phyloP scores from a whole-genome alignment of 331 rosid genomes.

The Rhamnella rubrinervis region DNA sequence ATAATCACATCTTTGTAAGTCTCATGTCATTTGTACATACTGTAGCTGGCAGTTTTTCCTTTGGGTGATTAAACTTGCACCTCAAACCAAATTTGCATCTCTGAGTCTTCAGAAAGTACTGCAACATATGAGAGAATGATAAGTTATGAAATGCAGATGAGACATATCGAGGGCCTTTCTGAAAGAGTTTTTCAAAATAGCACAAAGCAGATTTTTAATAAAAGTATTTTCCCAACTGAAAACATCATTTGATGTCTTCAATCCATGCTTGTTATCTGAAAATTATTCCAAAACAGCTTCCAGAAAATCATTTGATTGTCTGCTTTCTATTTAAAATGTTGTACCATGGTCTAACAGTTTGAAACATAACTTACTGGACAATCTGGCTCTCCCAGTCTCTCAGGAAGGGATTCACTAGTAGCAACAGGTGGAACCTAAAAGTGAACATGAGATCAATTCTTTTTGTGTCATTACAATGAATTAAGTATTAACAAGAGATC shows the following conservation, averaged over 20 bases:
- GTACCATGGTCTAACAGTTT: not conserved
- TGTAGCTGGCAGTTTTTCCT: slow-evolving; percentile 31
- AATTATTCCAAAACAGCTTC: no score
- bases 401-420: slow-evolving; percentile 70
- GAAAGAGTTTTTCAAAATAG: no score
- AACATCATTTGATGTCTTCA: no score
- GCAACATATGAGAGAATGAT: slow-evolving; percentile 33
- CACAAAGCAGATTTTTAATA: no score
- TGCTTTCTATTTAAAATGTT: no score
- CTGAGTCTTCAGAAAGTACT: slow-evolving; percentile 89
- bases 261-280: no score
- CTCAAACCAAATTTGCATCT: slow-evolving; percentile 89
- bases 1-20: slow-evolving; percentile 10
- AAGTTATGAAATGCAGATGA: slow-evolving; percentile 16
- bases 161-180: not conserved
- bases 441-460: slow-evolving; percentile 27
- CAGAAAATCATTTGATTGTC: no score
- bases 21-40: slow-evolving; percentile 28
- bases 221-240: no score
- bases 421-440: slow-evolving; percentile 68
- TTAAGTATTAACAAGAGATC: not conserved
- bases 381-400: slow-evolving; percentile 82
- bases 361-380: slow-evolving; percentile 73
- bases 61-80: slow-evolving; percentile 97
- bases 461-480: not conserved